Evolutionary conservation across 768 basidiomycete genomes (phyloP).

Genomic region (Leccinum disarticulatum): DNA sequence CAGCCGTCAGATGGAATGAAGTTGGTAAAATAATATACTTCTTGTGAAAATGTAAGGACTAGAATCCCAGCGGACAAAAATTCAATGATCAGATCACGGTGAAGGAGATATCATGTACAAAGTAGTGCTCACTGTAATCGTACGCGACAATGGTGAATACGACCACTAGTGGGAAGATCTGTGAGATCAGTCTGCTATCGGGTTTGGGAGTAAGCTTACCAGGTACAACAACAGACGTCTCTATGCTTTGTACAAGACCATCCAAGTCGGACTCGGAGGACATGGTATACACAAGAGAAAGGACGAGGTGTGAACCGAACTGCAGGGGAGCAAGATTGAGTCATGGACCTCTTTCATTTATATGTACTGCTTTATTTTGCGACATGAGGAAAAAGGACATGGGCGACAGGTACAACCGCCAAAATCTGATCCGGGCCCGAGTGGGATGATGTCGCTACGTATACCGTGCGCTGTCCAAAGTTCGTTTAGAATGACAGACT

Average conservation of each 20-base stretch:
- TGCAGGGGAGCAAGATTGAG: not conserved
- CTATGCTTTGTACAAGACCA: not conserved
- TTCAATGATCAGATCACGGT: not conserved
- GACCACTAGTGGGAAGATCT: not conserved
- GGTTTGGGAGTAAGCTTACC: not conserved
- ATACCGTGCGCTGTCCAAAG: too few relatives aligned
- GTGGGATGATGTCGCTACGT: too few relatives aligned
- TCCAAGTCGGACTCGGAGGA: not conserved
- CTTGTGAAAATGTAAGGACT: conserved; percentile 16
- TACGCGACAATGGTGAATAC: conserved; percentile 9
- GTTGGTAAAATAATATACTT: conserved; percentile 1
- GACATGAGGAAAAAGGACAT: not conserved
- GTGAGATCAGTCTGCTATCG: not conserved
- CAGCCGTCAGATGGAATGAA: not conserved
- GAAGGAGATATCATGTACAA: not conserved
- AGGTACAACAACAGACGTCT: not conserved
- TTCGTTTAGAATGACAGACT: too few relatives aligned
- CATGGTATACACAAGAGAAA: not conserved
- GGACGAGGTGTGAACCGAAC: not conserved
- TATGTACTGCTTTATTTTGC: not conserved
- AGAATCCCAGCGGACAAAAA: not conserved
- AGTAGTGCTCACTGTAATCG: conserved; percentile 12
- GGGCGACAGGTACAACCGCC: too few relatives aligned
- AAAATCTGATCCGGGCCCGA: too few relatives aligned
- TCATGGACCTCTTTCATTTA: too few relatives aligned